Percentiles rank a stretch among this genome's conserved stretches.
These are phyloP conservation scores for Suillus paluster DNA, from an alignment of 768 basidiomycete species.

Conservation along the genomic window DNA sequence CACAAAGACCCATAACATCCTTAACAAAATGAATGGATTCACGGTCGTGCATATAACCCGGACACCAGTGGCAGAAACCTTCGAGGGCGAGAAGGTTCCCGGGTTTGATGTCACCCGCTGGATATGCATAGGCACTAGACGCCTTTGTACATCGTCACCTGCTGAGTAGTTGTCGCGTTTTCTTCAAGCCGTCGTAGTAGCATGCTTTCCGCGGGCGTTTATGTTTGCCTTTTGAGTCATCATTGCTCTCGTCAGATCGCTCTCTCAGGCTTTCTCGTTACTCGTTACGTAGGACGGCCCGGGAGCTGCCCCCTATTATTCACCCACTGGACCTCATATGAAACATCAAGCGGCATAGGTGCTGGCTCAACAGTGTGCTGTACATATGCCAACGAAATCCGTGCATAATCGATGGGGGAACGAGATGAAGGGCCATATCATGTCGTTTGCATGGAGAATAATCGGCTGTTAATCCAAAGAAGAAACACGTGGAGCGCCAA, in stretches of 20 bases:
- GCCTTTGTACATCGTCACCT: no score
- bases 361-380: slow-evolving; percentile 37
- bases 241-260: slow-evolving; percentile 19
- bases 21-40: no score
- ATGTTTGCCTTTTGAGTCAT: slow-evolving; percentile 18
- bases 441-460: neutral
- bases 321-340: slow-evolving; percentile 45
- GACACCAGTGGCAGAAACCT: no score
- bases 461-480: no score
- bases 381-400: slow-evolving; percentile 35
- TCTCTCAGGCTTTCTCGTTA: slow-evolving; percentile 21
- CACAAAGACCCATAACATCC: no score
- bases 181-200: neutral
- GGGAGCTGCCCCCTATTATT: slow-evolving; percentile 43
- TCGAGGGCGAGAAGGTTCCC: no score
- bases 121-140: no score
- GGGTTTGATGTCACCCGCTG: no score
- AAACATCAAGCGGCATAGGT: slow-evolving; percentile 40
- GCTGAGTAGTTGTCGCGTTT: neutral
- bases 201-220: neutral
- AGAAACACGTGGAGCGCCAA: neutral
- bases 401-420: neutral
- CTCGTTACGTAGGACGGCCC: slow-evolving; percentile 40
- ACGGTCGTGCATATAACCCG: no score
- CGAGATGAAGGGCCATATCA: neutral